Evolutionary conservation across 192 early-diverging fungal genomes (phyloP), one percentile per base, ranked within the genome.

Genomic region (Mortierella hygrophila): DNA sequence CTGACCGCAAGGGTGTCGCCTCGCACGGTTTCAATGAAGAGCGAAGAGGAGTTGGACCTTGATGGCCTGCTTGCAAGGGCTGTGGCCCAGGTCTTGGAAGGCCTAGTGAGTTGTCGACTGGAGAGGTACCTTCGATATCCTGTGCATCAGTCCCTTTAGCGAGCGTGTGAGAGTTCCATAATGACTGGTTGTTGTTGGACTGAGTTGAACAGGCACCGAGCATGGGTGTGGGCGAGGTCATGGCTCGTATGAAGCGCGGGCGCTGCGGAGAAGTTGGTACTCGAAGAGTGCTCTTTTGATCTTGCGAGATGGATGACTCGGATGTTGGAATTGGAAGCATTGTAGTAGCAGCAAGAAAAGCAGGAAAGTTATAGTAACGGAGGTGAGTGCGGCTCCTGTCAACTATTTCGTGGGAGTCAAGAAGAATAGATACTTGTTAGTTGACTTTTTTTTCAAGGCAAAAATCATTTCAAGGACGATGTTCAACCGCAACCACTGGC

Each of bases 171-270:
- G 21, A 16, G 52, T 13, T 13, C 74, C 23, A 65, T 65, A 29
- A 35, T 42, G 79, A 1, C 5, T 73, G 18, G 1, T 26, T 29
- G 37, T 70, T 47, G 47, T 37, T 20, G 18, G 29, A 46, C 20
- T 63, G 73, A 7, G 47, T 26, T 41, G 49, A 65, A 81, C 70
- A 81, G 42, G 74, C 65, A 35, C 15, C 23, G 74, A 75, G 80
- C 21, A 47, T 20, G 4, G 79, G 79, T 44, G 75, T 60, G 21
- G 80, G 80, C 32, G 74, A 81, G 23, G 80, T 81, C 63, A 81
- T 70, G 68, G 80, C 80, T 16, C 80, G 80, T 23, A 81, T 23
- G 41, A 81, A 76, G 7, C 80, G 60, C 23, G 80, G 80, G 6
- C 74, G 49, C 40, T 81, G 73, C 29, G 29, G 60, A 65, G 35